Evolutionary conservation across 2,329 filamentous ascomycete genomes (phyloP).

Genomic region (Blastomyces silverae): DNA sequence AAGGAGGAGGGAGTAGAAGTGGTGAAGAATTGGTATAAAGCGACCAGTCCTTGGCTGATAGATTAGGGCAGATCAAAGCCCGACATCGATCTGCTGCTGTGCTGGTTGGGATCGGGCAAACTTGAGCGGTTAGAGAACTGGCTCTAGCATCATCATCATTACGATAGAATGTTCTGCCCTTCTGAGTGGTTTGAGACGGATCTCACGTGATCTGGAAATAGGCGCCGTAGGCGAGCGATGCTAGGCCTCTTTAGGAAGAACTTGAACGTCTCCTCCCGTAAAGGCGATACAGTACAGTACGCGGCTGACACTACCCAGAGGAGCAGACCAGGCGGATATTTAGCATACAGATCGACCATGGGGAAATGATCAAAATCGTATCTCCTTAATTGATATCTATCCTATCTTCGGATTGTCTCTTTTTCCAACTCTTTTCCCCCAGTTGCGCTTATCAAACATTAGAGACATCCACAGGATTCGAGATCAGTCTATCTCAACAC

Average conservation of each 20-base stretch:
- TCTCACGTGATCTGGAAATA: neutral
- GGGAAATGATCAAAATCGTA: neutral
- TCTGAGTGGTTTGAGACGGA: slow-evolving; percentile 1
- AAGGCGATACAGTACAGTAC: slow-evolving; percentile 2
- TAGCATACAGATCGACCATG: neutral
- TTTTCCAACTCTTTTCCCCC: neutral
- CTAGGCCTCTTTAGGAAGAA: neutral
- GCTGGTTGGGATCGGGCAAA: slow-evolving; percentile 7
- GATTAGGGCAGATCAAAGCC: slow-evolving; percentile 7
- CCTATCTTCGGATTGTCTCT: neutral
- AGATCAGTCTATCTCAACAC: slow-evolving; percentile 4
- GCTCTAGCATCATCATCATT: slow-evolving; percentile 6
- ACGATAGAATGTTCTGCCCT: slow-evolving; percentile 11
- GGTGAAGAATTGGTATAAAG: slow-evolving; percentile 5
- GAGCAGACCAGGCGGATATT: neutral
- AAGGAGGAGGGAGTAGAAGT: slow-evolving; percentile 21
- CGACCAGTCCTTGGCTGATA: neutral
- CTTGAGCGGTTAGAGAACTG: slow-evolving; percentile 4
- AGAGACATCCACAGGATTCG: neutral
- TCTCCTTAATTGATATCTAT: neutral
- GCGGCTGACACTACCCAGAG: neutral
- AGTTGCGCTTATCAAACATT: neutral
- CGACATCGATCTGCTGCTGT: slow-evolving; percentile 7
- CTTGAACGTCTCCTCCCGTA: neutral
- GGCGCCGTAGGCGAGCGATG: slow-evolving; percentile 1